Evolutionary conservation across 208 protist species (phyloP), one percentile per base, ranked within the genome.

Genomic region (Acanthamoeba sp.): DNA sequence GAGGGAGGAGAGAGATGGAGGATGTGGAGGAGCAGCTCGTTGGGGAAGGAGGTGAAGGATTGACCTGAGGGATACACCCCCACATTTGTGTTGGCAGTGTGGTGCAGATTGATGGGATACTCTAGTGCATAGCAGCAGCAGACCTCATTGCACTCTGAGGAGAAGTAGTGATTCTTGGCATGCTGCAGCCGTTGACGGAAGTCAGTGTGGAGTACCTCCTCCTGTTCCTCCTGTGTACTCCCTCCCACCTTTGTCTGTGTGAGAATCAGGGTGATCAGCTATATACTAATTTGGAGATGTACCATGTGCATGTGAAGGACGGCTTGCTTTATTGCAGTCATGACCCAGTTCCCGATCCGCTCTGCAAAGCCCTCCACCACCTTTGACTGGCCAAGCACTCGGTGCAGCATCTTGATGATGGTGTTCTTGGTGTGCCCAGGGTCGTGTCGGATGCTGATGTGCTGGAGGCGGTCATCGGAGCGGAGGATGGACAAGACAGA

Each of bases 281-380:
- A 16, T 4, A 6, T 24, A 57, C 12, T 16, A 57, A 57, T 66
- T n/a, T 5, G 14, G 38, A 34, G 34, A 12, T 12, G 12, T 38
- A 73, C 12, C 6, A 18, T 3, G 3, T 73, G 34, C 6, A 3
- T 73, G 34, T 3, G 3, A 3, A 38, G n/a, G 6, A 73, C 34
- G 3, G 29, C 64, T 78, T 78, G 12, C 18, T 78, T 78, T 3
- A 78, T 42, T 4, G 69, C 9, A 32, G 69, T 42, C 69, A 78
- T 78, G 5, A 78, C 32, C 69, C 38, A 78, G 18, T 42, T 4
- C 14, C 69, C 69, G 12, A 78, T 32, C 20, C 18, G 32, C 4
- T 78, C 69, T 78, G 69, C 69, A 34, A 78, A 78, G 69, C 69
- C 69, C 20, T 9, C 69, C 14, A 78, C 69, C 22, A 22, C 69